Percentiles rank a stretch among this genome's conserved stretches.
These are phyloP conservation scores for Fragaria ananassa DNA, from an alignment of 306 rosid species.

Conservation along the genomic window DNA sequence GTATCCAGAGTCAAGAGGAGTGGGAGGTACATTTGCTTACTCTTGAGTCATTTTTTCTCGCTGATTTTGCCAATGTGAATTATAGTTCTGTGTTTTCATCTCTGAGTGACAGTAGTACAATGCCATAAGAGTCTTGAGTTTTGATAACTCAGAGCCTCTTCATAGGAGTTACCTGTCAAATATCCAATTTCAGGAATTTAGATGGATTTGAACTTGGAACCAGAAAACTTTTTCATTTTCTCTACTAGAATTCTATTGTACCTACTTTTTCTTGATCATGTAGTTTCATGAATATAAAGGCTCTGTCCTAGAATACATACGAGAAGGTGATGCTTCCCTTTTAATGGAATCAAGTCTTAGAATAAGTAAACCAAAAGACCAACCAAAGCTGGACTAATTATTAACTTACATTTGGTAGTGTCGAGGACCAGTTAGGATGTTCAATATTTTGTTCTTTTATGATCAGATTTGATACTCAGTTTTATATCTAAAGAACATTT, in stretches of 20 bases:
- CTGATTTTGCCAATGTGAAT: slow-evolving; percentile 13
- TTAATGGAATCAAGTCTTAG: too few relatives aligned
- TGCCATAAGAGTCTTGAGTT: not conserved
- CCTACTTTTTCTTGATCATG: not conserved
- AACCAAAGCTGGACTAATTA: not conserved
- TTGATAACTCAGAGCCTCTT: not conserved
- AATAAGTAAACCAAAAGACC: not conserved
- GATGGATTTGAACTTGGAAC: not conserved
- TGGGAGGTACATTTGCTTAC: slow-evolving; percentile 73
- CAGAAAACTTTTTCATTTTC: not conserved
- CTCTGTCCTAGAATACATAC: not conserved
- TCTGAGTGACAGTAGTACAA: too few relatives aligned
- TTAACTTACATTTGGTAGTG: not conserved
- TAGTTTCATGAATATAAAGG: not conserved
- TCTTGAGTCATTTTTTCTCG: slow-evolving; percentile 5
- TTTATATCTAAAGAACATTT: not conserved
- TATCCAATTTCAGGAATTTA: slow-evolving; percentile 7
- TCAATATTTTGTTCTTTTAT: not conserved
- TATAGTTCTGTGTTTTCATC: not conserved
- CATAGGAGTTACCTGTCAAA: not conserved
- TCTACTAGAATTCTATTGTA: not conserved
- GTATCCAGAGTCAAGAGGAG: slow-evolving; percentile 82
- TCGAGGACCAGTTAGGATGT: not conserved
- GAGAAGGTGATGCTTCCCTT: not conserved
- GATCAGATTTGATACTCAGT: not conserved